Base-by-base conservation (phyloP, 179 eudicot species). In the Sideroxylon spinosum region DNA sequence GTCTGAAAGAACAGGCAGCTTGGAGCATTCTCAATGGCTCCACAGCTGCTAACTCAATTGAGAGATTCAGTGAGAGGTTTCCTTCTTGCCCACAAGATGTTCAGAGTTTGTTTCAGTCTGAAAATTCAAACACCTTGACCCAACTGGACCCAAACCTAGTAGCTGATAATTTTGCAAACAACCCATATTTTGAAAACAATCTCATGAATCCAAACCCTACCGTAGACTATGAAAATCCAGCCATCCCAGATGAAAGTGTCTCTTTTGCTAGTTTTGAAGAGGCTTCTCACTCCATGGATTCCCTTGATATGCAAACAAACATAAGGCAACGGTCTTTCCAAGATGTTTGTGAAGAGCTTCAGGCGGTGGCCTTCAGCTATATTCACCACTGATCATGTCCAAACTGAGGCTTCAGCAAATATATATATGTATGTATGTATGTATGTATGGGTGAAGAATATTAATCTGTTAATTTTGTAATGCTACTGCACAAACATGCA, bases 351-450 rank as follows among this genome's bases (percentile, higher is more conserved):
- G 84, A 91, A 50, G 97, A 94, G 60, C 93, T 94, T 50, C 92
- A 89, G 76, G 86, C 97, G 0, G 72, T 91, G 37, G 91, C 97
- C 64, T 91, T 89, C 67, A 87, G 91, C 37, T 92, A 94, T 74
- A 74, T 85, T 81, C 90, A 84, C 72, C 84, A 86, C 81, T 89
- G 37, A 78, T 46, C 70, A 66, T 72, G 68, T 59, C 60, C 65
- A 29, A 59, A 67, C 63, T 29, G 62, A 20, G 75, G 68, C 63
- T 49, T 53, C 25, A 3, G 44, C 3, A 37, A 37, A 37, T 3
- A 37, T 25, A 26, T 37, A 37, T 20, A 22, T 14, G 37, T 32
- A 3, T 32, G 37, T 32, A 3, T 37, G 44, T 3, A 37, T 37
- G 44, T 37, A 3, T 37, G 44, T 26, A 72, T 49, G 60, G 71